Evolutionary conservation across 345 rosid species (phyloP), one percentile per base, ranked within the genome.

Genomic region (Linum lewisii): DNA sequence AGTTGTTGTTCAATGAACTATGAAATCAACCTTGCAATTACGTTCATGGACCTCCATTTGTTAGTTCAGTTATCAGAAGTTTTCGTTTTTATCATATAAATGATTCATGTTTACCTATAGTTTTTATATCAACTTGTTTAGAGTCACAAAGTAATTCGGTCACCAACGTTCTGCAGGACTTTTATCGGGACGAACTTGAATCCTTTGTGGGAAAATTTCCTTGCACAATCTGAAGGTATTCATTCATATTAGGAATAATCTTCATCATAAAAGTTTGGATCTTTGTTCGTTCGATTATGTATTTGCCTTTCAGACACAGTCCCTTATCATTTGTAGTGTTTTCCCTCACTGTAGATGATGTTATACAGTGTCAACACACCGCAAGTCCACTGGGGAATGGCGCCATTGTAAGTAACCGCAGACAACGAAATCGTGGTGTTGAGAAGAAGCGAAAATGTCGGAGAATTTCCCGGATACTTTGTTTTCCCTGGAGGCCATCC

Each of bases 401-500:
- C 52, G 95, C 97, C 45, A 45, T 85, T 63, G 72, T 84, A 2
- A n/a, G 95, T 84, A 74, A 80, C 97, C 64, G 65, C 74, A 67
- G 97, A 92, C 75, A 66, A 81, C 63, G 83, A 78, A 83, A 73
- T 88, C 58, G 73, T 86, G 26, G 71, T 86, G 52, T 69, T 88
- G 68, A 77, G 75, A 68, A 83, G 96, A 75, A 92, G 98, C 80
- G 45, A 84, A 44, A 83, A 86, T 73, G 96, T 88, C 42, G 97
- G 95, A 50, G 98, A 92, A 63, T 92, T 88, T 77, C 93, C 98
- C 52, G 89, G 96, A 26, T 81, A 88, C 69, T 83, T 77, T 54
- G 98, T 88, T 52, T 88, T 88, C 44, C 97, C 97, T 14, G 97
- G 97, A 57, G 97, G 95, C 24, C 95, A 92, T 77, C 97, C 96